Base-by-base conservation (phyloP, 1,284 basidiomycete species). In the Melampsora abietis-canadensis region DNA sequence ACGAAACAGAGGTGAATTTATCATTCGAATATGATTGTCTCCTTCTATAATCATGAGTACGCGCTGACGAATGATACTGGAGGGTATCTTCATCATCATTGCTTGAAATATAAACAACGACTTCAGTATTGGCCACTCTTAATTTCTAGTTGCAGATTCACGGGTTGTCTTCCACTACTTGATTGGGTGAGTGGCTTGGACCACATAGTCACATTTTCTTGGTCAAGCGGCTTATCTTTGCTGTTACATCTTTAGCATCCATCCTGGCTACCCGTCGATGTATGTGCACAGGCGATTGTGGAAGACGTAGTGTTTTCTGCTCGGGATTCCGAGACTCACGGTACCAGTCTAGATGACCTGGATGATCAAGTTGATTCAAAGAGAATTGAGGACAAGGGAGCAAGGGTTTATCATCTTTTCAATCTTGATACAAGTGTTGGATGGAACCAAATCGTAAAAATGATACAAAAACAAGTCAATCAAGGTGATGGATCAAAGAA, bases 1-100 rank as follows among this genome's bases (percentile, higher is more conserved):
- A 88, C 80, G 84, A 85, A 77, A 87, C 84, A 2, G 87, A 87
- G 79, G 86, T 85, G 4, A 85, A 60, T 1, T 77, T 77, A 17
- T 62, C 37, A 7, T 30, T 62, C 21, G 4, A 21, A 21, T 17
- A 21, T 57, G n/a, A 21, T 21, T 19, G 8, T 57, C n/a, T 19
- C 51, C 51, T 57, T 21, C 51, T 8, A 21, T 21, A 17, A 27
- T n/a, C n/a, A n/a, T 57, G n/a, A 21, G n/a, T 27, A 21, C 21
- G 19, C 14, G 7, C 51, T 21, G 27, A 57, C n/a, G 15, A 21
- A 21, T 19, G n/a, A 57, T 57, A 12, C 15, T 57, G n/a, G 40
- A 44, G 10, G 40, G 12, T 12, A 44, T 44, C 14, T 44, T 3
- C 2, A 14, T 44, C 12, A 10, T 44, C 40, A 14, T 44, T 3